Base-by-base conservation (phyloP, 768 basidiomycete genomes). In the Pholiota microspora region DNA sequence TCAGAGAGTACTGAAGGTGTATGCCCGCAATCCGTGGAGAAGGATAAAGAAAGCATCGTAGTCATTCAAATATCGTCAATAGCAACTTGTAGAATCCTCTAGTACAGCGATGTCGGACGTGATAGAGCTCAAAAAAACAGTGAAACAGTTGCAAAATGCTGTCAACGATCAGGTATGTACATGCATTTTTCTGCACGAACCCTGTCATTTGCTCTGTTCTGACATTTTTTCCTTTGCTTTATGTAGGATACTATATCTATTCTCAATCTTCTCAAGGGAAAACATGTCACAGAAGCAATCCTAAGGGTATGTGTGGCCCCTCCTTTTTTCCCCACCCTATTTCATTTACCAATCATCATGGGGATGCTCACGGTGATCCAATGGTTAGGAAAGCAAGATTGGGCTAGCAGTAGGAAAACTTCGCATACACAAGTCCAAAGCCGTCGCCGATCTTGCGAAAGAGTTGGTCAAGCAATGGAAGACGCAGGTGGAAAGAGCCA, bases 391-490 rank as follows among this genome's bases (percentile, higher is more conserved):
- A 72, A 94, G 92, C 69, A 94, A 89, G 70, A 89, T 87, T 3
- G 94, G 94, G 46, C 73, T 96, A n/a, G 89, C 92, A 0, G 92
- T 97, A 2, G 92, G 93, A 49, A 95, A 95, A 73, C 79, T 95
- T 15, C 83, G 94, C 45, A 77, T 79, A 27, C 88, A 94, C 69
- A 73, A 80, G 0, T 74, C 80, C 10, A 90, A 88, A 63, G 79
- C 85, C 9, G 85, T 97, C 7, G 69, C 91, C 7, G 89, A 92
- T 59, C 74, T 90, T 5, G 92, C 94, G 15, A 96, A 95, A 69
- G 92, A 93, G 60, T 76, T 95, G 42, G 94, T 97, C 46, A 91
- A 86, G 71, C 89, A 87, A 64, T 97, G 94, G 94, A 95, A 95
- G 71, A 80, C 74, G 27, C 87, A 88, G 56, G 94, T 96, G 29